These are phyloP conservation scores for Phytophthora kernoviae DNA, from an alignment of 352 stramenopile genomes.

Conservation along the genomic window DNA sequence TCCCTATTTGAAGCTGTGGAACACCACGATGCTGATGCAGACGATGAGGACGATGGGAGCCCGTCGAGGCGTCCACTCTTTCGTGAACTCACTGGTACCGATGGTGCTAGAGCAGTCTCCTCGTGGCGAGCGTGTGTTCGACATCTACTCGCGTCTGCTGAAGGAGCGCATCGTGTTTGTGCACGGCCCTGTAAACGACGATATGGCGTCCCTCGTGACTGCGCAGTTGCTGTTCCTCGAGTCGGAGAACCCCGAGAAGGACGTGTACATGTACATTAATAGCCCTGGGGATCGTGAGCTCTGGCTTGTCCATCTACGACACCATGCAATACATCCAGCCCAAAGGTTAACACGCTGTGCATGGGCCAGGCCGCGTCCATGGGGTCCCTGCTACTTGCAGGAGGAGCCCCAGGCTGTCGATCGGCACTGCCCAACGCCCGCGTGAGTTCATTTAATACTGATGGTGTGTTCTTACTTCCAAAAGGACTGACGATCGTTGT, in stretches of 20 bases:
- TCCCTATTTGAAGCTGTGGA: conserved; percentile 31
- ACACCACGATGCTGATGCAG: conserved; percentile 22
- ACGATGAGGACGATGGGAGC: conserved; percentile 11
- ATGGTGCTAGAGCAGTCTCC: conserved; percentile 95
- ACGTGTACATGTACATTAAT: conserved; percentile 99
- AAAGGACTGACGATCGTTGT: conserved; percentile 7
- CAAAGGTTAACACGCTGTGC: conserved; percentile 98
- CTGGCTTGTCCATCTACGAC: conserved; percentile 98
- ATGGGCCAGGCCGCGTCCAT: conserved; percentile 97
- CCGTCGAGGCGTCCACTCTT: conserved; percentile 56
- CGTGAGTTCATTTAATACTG: conserved; percentile 47
- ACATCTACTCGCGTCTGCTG: conserved; percentile 98
- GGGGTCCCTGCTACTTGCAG: conserved; percentile 94
- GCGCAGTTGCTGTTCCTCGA: conserved; percentile 95
- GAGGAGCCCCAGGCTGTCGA: conserved; percentile 87
- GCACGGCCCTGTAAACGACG: conserved; percentile 93
- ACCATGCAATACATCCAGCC: conserved; percentile 98
- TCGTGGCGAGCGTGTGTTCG: conserved; percentile 95
- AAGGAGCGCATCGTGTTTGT: conserved; percentile 98
- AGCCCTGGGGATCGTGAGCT: conserved; percentile 97
- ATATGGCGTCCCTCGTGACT: conserved; percentile 83
- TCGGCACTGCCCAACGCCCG: conserved; percentile 94
- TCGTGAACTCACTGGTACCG: conserved; percentile 83
- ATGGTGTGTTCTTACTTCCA: background rate
- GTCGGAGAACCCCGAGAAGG: conserved; percentile 96